Evolutionary conservation across 2,329 filamentous ascomycete species (phyloP).

Genomic region (Metarhizium brunneum): DNA sequence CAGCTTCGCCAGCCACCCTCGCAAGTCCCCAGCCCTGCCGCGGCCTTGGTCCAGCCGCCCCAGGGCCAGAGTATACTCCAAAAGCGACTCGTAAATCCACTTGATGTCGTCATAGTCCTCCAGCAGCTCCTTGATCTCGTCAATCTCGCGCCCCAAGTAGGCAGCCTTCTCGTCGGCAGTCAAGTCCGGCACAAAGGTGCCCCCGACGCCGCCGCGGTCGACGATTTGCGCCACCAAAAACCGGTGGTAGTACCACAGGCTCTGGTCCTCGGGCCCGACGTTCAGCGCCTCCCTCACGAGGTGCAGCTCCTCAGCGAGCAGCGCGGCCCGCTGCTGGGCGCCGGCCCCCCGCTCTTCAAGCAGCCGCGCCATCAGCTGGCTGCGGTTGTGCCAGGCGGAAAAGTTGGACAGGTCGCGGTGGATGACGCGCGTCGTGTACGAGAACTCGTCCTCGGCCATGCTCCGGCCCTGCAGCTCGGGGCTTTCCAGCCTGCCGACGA

Average conservation of each 20-base stretch:
- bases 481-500: neutral
- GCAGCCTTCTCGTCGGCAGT: neutral
- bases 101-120: constrained; percentile 1
- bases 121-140: neutral
- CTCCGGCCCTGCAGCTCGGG: neutral
- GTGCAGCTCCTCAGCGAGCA: neutral
- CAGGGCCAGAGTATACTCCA: constrained; percentile 2
- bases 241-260: constrained; percentile 5
- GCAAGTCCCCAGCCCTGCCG: neutral
- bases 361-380: neutral
- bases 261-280: constrained; percentile 2
- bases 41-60: neutral
- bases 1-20: neutral
- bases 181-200: neutral
- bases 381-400: constrained; percentile 2
- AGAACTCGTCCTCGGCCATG: neutral
- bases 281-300: constrained; percentile 2
- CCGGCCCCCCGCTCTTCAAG: neutral
- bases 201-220: neutral
- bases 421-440: neutral
- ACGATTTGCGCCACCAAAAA: constrained; percentile 2
- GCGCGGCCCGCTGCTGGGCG: neutral
- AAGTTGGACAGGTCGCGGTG: neutral
- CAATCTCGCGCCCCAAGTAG: constrained; percentile 1
- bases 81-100: constrained; percentile 2